Evolutionary conservation across 176 grass and related monocot species (phyloP).

Genomic region (Oryza longistaminata): DNA sequence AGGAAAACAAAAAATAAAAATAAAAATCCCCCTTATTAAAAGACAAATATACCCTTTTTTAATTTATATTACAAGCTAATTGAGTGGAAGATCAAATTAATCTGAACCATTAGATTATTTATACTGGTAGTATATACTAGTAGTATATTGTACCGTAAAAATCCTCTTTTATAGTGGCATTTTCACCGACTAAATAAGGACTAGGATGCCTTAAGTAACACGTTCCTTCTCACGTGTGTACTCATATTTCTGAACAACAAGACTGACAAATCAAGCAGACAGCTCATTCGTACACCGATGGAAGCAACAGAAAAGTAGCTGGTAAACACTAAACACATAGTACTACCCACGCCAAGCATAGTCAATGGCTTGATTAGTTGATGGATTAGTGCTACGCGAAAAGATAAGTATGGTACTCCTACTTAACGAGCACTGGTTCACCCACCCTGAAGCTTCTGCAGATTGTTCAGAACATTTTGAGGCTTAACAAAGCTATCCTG

Average conservation of each 20-base stretch:
- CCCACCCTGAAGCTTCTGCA: neutral
- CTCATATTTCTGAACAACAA: neutral
- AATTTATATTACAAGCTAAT: no score
- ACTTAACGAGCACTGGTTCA: neutral
- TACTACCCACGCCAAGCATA: neutral
- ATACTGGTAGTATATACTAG: no score
- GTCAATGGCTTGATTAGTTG: neutral
- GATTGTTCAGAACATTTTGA: neutral
- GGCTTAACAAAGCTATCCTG: neutral
- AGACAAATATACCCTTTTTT: no score
- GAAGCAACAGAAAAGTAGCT: constrained; percentile 27
- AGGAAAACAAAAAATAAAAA: no score
- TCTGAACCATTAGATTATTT: no score
- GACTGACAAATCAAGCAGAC: neutral
- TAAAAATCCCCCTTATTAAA: no score
- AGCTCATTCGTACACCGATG: neutral
- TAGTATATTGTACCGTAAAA: no score
- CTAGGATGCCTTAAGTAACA: neutral
- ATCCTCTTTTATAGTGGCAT: no score
- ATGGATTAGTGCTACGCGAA: neutral
- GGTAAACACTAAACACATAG: neutral
- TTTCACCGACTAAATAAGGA: no score
- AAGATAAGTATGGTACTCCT: neutral
- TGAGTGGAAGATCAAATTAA: no score
- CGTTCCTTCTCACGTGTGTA: neutral